A percentile compares a stretch with the other conserved stretches of the same genome.
Evolutionary conservation across 163 green algal species (phyloP).

Genomic region (Chloromonas sp.): DNA sequence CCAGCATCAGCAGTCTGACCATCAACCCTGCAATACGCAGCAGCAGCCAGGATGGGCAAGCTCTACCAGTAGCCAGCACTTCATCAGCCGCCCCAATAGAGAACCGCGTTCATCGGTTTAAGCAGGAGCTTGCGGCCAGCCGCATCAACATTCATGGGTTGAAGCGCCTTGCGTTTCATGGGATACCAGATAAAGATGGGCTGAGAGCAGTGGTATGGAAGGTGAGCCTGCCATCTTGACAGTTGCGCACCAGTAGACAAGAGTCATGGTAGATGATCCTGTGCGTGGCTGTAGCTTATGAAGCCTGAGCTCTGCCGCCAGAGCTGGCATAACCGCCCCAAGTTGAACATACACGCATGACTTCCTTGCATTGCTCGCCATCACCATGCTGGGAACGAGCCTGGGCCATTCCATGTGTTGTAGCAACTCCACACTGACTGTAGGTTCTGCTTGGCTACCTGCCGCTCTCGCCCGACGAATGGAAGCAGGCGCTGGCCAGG

Average conservation of each 20-base stretch:
- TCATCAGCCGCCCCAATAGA: background rate
- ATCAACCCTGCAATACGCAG: background rate
- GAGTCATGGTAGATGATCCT: no score
- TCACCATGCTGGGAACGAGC: no score
- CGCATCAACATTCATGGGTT: constrained; percentile 41
- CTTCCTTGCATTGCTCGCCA: no score
- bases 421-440: background rate
- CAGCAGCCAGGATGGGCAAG: no score
- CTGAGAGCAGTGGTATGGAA: constrained; percentile 47
- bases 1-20: background rate
- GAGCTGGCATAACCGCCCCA: no score
- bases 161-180: constrained; percentile 34
- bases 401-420: no score
- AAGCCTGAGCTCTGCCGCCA: no score
- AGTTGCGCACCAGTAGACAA: no score
- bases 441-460: constrained; percentile 54
- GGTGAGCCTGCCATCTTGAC: constrained; percentile 15
- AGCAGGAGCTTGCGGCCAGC: constrained; percentile 32
- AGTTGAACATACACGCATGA: no score
- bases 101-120: constrained; percentile 24
- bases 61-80: background rate
- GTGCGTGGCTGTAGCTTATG: no score
- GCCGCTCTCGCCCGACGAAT: constrained; percentile 38
- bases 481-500: constrained; percentile 27
- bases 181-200: constrained; percentile 37